Evolutionary conservation across 1,139 yeast species (phyloP).

Genomic region (Saccharomycopsis hybrid): DNA sequence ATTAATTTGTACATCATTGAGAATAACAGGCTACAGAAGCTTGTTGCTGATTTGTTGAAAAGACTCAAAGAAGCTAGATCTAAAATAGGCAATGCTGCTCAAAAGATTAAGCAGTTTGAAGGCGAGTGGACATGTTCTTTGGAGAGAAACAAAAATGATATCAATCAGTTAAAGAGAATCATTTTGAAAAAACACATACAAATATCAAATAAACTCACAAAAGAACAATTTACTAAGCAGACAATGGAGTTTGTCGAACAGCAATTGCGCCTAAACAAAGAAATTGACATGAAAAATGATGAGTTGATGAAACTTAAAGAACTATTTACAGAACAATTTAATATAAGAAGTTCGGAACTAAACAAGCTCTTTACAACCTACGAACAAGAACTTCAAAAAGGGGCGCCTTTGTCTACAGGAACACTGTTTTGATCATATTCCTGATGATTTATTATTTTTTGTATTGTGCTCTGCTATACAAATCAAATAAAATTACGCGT

Average conservation of each 20-base stretch:
- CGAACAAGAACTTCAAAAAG: not conserved
- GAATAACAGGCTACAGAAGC: slow-evolving; percentile 10
- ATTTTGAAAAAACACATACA: slow-evolving; percentile 16
- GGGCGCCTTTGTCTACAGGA: no score
- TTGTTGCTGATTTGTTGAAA: slow-evolving; percentile 7
- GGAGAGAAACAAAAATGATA: slow-evolving; percentile 7
- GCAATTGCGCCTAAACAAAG: slow-evolving; percentile 11
- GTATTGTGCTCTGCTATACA: no score
- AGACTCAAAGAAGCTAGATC: slow-evolving; percentile 1
- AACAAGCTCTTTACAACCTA: not conserved
- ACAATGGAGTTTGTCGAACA: slow-evolving; percentile 10
- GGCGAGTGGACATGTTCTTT: slow-evolving; percentile 7
- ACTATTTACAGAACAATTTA: slow-evolving; percentile 3
- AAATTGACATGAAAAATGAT: slow-evolving; percentile 12
- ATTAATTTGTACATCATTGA: slow-evolving; percentile 9
- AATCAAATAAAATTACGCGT: no score
- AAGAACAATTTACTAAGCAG: slow-evolving; percentile 8
- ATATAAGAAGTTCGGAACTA: slow-evolving; percentile 8
- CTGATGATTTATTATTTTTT: no score
- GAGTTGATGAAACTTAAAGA: slow-evolving; percentile 9
- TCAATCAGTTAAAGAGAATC: slow-evolving; percentile 11
- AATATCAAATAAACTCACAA: slow-evolving; percentile 3
- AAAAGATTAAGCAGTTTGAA: slow-evolving; percentile 9
- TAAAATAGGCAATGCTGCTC: no score
- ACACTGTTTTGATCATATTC: no score